These are phyloP conservation scores for Monosporascus sp. DNA, from an alignment of 2,329 filamentous ascomycete species.

Conservation along the genomic window DNA sequence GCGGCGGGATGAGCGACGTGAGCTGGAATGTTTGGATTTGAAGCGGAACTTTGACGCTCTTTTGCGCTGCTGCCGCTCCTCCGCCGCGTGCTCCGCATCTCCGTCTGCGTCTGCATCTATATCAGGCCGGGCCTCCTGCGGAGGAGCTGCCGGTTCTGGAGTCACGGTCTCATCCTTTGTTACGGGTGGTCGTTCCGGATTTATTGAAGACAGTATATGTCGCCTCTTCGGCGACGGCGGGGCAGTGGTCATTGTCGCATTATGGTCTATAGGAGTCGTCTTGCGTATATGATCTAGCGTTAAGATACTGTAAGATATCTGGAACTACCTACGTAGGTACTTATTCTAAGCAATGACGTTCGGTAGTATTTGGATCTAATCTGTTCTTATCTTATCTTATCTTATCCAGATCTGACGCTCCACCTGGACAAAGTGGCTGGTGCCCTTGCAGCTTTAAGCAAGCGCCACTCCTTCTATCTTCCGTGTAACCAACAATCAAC, in stretches of 20 bases:
- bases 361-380: too few relatives aligned
- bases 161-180: slow-evolving; percentile 2
- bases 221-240: slow-evolving; percentile 27
- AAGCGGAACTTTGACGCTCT: slow-evolving; percentile 35
- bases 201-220: slow-evolving; percentile 29
- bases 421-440: too few relatives aligned
- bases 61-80: slow-evolving; percentile 8
- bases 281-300: too few relatives aligned
- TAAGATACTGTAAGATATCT: background rate
- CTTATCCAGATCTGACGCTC: too few relatives aligned
- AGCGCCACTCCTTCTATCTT: background rate
- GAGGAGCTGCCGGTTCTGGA: slow-evolving; percentile 3
- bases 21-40: slow-evolving; percentile 31
- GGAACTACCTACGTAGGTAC: background rate
- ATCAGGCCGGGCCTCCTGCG: slow-evolving; percentile 5
- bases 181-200: slow-evolving; percentile 20
- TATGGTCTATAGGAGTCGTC: slow-evolving; percentile 12
- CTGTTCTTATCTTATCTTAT: too few relatives aligned
- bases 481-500: background rate
- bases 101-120: too few relatives aligned
- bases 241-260: slow-evolving; percentile 21
- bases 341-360: background rate
- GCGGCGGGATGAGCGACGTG: slow-evolving; percentile 19
- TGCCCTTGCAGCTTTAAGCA: background rate
- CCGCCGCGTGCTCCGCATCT: slow-evolving; percentile 10